Base-by-base conservation (phyloP, 495 filamentous ascomycete genomes). In the Aspergillus baeticus region DNA sequence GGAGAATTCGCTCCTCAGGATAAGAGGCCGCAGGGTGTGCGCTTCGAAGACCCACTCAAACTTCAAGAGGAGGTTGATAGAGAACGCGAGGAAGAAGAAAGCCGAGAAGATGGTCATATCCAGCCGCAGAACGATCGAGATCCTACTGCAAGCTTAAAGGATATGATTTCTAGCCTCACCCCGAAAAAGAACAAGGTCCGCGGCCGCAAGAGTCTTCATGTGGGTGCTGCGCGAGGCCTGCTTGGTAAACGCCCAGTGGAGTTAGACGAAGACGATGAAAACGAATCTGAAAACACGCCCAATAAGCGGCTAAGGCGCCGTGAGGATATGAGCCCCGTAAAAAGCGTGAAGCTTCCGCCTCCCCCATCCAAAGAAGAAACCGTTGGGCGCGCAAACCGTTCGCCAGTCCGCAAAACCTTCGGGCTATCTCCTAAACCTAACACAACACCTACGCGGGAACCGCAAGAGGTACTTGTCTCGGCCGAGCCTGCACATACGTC, bases 141-240 rank as follows among this genome's bases (percentile, higher is more conserved):
- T 53, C 74, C 73, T 1, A 88, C 86, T 2, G 67, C 81, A 26
- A 88, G 76, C 56, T 65, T 92, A 42, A 89, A 82, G 65, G 86
- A 89, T 54, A 87, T 89, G 84, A 92, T 92, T 37, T 81, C 86
- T 52, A 87, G 82, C 44, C 76, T 92, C 41, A 90, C 84, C 5
- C 89, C 89, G 2, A 91, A 90, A 74, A 90, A 91, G 67, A 83
- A 79, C 51, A 78, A 76, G 22, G 50, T 89, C 1, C 82, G 81
- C 21, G 82, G 81, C 18, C 85, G 88, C 18, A 92, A 92, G 69
- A 92, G 89, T 64, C 72, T 92, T 23, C 84, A 87, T 62, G 83
- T 89, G 15, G 88, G 88, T 37, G 87, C 87, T 61, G 88, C 87
- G 10, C 85, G 78, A 42, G 89, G 88, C 3, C 68, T 92, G 33